These are phyloP conservation scores for Fusarium bulbicola DNA, from an alignment of 2,329 filamentous ascomycete genomes.

Conservation along the genomic window DNA sequence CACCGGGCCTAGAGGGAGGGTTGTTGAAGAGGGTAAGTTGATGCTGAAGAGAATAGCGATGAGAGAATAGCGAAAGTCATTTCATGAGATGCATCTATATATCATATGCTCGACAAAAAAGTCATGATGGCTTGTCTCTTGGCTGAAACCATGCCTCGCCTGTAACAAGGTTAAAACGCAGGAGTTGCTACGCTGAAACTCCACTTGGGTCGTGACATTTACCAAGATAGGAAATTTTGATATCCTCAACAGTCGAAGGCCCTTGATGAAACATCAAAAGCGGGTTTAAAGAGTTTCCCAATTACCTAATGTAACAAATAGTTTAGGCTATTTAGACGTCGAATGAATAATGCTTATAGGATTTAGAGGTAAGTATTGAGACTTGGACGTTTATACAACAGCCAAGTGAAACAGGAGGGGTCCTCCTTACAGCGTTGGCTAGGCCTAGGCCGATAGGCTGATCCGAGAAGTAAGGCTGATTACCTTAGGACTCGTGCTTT, in stretches of 20 bases:
- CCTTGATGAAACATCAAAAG: neutral
- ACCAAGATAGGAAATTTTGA: neutral
- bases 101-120: too few relatives aligned
- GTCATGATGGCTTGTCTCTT: neutral
- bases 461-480: rapidly evolving
- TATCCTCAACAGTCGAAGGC: neutral
- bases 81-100: neutral
- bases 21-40: neutral
- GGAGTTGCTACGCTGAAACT: neutral
- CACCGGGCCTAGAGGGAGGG: neutral
- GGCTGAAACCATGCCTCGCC: neutral
- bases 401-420: neutral
- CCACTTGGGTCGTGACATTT: neutral
- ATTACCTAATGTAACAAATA: neutral
- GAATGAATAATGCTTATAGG: too few relatives aligned
- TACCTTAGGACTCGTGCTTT: conserved; percentile 54
- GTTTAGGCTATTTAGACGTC: neutral
- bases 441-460: too few relatives aligned
- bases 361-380: neutral
- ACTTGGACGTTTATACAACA: neutral
- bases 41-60: neutral
- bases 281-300: neutral
- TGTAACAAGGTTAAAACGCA: neutral
- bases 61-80: neutral
- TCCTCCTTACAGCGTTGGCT: neutral